Evolutionary conservation across 2,329 filamentous ascomycete species (phyloP), one percentile per base, ranked within the genome.

Genomic region (Stachybotrys chartarum): DNA sequence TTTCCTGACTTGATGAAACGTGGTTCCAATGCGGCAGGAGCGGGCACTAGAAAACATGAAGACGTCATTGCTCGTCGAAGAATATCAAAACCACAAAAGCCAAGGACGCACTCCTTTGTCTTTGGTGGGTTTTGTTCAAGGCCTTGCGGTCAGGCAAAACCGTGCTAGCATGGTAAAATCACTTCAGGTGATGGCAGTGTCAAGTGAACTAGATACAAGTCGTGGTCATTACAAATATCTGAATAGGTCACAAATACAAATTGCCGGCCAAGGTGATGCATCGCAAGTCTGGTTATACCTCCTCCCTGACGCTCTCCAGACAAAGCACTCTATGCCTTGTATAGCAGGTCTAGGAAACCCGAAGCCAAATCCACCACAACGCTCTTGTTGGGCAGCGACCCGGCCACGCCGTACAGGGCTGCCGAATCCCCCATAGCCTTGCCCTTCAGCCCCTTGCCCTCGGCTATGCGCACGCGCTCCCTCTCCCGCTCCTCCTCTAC

Each of bases 341-440:
- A 97, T 71, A 97, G 70, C 53, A 94, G 87, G 74, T 97, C 92
- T 68, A 97, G 78, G 72, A 97, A 99, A 1, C 91, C 93, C 62
- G 81, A 90, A 1, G 92, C 93, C 68, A 99, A 74, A 64, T 96
- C 90, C 61, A 90, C 90, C 35, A 99, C 91, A 39, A 99, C 87
- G 62, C 88, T 91, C 82, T 97, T 97, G 70, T 99, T 95, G 1
- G 94, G 94, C 71, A 99, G 73, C 66, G 90, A 95, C 6, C 94
- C 94, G 0, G 94, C 94, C 56, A 99, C 92, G 54, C 94, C 94
- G 72, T 99, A 99, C 59, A 99, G 75, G 5, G 92, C 92, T 1
- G 91, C 90, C 14, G 90, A 85, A 69, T 96, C 90, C 1, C 90
- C 90, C 63, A 84, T 80, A 30, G 83, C 84, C 69, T 85, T 84